Base-by-base conservation (phyloP, 2,329 filamentous ascomycete genomes). In the Teratosphaeria destructans region DNA sequence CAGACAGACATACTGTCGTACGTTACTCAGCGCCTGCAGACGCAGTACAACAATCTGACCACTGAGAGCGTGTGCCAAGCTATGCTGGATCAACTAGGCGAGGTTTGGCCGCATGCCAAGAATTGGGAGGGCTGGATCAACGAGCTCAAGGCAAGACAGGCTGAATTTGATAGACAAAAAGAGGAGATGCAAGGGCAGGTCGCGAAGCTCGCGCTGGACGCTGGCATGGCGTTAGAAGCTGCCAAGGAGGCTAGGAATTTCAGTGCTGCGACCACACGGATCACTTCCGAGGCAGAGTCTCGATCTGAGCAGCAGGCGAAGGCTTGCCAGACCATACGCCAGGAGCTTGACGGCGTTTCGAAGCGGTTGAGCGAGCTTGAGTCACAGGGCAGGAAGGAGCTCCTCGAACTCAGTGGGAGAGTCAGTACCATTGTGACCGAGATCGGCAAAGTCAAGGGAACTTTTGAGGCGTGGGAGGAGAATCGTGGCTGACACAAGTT, bases 1-100 rank as follows among this genome's bases (percentile, higher is more conserved):
- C 49, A 27, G 54, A 56, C 26, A 54, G 27, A 19, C 26, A 59
- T n/a, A 56, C 59, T 5, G 26, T 37, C 27, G 34, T n/a, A 16
- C 32, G 52, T 56, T 16, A 57, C 54, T 12, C 52, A 61, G 47
- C 32, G 27, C n/a, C 60, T 69, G n/a, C 62, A 66, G 43, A 49
- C 52, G 1, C 59, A 62, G 12, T 64, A 59, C 43, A 61, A 68
- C 60, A 67, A 68, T 52, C 54, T 70, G 19, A 66, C 66, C 2
- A 67, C 66, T 16, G 68, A 69, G 12, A 60, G 62, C 14, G 52
- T 69, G 16, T 58, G 56, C 14, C 53, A 58, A 37, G 26, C 54
- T 2, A 70, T 70, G 64, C 56, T 65, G 5, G 59, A 67, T 34
- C 67, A 69, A 53, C 35, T 66, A 16, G 58, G 61, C 35, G 32